Evolutionary conservation across 2,329 filamentous ascomycete species (phyloP).

Genomic region (Lachnellula occidentalis): DNA sequence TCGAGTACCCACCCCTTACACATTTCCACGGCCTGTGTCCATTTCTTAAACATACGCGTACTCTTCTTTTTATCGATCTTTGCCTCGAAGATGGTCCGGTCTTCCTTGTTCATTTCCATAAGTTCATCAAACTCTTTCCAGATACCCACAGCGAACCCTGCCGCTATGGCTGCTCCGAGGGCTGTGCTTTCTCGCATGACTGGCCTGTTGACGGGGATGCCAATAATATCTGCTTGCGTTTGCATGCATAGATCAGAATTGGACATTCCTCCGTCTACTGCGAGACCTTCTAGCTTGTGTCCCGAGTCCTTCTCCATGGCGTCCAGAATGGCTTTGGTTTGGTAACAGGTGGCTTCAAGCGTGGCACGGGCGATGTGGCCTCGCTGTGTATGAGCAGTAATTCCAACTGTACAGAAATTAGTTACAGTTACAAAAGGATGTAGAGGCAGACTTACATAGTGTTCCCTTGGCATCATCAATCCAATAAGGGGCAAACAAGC

Average conservation of each 20-base stretch:
- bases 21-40: slow-evolving; percentile 76
- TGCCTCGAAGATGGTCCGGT: slow-evolving; percentile 63
- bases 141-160: slow-evolving; percentile 68
- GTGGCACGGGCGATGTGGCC: slow-evolving; percentile 69
- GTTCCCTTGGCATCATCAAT: slow-evolving; percentile 70
- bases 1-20: slow-evolving; percentile 60
- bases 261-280: slow-evolving; percentile 68
- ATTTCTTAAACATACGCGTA: slow-evolving; percentile 59
- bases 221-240: slow-evolving; percentile 76
- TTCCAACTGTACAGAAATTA: slow-evolving; percentile 44
- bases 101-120: slow-evolving; percentile 64
- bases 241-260: slow-evolving; percentile 70
- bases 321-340: slow-evolving; percentile 67
- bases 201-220: slow-evolving; percentile 72
- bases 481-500: slow-evolving; percentile 71
- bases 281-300: slow-evolving; percentile 56
- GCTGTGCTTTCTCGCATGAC: slow-evolving; percentile 81
- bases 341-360: slow-evolving; percentile 67
- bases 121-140: slow-evolving; percentile 72
- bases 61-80: slow-evolving; percentile 56
- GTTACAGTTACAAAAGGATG: neutral
- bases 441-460: slow-evolving; percentile 43
- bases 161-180: slow-evolving; percentile 74
- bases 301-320: slow-evolving; percentile 69
- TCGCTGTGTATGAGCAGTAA: slow-evolving; percentile 63